phyloP scores from a whole-genome alignment of 1,139 yeast genomes.

The Protomyces macrosporus region DNA sequence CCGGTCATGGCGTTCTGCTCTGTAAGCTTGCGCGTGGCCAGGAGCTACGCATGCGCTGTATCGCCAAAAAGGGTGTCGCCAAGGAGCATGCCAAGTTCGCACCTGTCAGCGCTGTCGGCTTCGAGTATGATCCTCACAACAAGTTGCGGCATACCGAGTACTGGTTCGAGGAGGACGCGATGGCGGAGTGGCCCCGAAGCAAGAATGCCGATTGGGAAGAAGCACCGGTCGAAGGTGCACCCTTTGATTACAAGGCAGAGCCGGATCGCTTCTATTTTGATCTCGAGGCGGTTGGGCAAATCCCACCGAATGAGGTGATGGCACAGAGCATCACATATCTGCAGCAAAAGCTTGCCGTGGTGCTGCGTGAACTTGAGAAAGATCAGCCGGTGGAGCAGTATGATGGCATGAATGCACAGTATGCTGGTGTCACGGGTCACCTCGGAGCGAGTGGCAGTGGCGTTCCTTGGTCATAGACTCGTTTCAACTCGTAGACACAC shows the following conservation, averaged over 20 bases:
- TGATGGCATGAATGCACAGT: constrained; percentile 13
- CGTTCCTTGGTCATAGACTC: background rate
- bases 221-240: constrained; percentile 61
- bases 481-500: no score
- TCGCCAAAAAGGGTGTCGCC: constrained; percentile 92
- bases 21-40: constrained; percentile 92
- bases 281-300: constrained; percentile 81
- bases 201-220: constrained; percentile 94
- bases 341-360: constrained; percentile 85
- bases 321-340: constrained; percentile 71
- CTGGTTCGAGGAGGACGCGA: constrained; percentile 91
- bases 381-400: constrained; percentile 3
- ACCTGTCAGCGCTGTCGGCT: constrained; percentile 94
- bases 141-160: constrained; percentile 90
- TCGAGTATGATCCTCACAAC: constrained; percentile 99
- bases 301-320: constrained; percentile 85
- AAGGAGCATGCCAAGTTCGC: constrained; percentile 99
- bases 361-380: constrained; percentile 67
- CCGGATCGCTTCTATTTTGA: constrained; percentile 79
- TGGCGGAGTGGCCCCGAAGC: constrained; percentile 75
- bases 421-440: background rate
- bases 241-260: constrained; percentile 76
- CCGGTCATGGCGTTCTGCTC: constrained; percentile 74
- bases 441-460: background rate
- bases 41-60: constrained; percentile 79